Conservation (phyloP, 345 rosid genomes). For the Pistacia atlantica region DNA sequence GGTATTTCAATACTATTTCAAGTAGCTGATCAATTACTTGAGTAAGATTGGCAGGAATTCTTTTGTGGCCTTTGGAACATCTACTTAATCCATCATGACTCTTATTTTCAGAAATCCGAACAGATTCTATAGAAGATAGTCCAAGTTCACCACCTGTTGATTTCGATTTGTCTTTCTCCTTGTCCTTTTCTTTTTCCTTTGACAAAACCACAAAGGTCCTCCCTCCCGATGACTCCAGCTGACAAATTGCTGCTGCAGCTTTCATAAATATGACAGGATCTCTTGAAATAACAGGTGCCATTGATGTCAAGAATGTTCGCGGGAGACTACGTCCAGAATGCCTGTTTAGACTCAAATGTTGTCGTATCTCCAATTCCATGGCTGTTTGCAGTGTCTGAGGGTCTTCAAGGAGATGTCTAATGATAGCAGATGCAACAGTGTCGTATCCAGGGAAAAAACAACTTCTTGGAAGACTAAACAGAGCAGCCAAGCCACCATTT, state of each 20-base stretch:
- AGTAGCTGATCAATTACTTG: constrained; percentile 97
- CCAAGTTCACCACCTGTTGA: constrained; percentile 60
- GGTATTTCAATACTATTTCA: constrained; percentile 78
- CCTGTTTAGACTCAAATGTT: constrained; percentile 71
- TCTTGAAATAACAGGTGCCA: constrained; percentile 92
- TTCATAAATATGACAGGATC: constrained; percentile 90
- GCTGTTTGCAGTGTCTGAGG: constrained; percentile 96
- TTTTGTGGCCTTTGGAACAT: constrained; percentile 79
- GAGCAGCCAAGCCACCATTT: constrained; percentile 74
- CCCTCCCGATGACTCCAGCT: constrained; percentile 87
- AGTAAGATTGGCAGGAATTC: constrained; percentile 74
- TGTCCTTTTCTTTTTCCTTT: constrained; percentile 79
- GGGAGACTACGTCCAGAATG: constrained; percentile 72
- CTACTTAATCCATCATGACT: constrained; percentile 71
- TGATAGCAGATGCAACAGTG: constrained; percentile 80
- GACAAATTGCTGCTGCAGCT: constrained; percentile 80
- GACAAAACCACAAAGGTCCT: constrained; percentile 69
- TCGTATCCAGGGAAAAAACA: constrained; percentile 94
- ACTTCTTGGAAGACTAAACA: constrained; percentile 78
- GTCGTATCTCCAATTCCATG: constrained; percentile 93
- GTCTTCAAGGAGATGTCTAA: constrained; percentile 94
- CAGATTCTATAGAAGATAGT: constrained; percentile 56
- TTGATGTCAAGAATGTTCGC: constrained; percentile 69
- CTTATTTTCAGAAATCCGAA: constrained; percentile 74
- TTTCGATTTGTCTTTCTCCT: constrained; percentile 65